A percentile compares a stretch with the other conserved stretches of the same genome.
phyloP scores from a whole-genome alignment of 495 filamentous ascomycete genomes.

The Podospora pseudoanserina region DNA sequence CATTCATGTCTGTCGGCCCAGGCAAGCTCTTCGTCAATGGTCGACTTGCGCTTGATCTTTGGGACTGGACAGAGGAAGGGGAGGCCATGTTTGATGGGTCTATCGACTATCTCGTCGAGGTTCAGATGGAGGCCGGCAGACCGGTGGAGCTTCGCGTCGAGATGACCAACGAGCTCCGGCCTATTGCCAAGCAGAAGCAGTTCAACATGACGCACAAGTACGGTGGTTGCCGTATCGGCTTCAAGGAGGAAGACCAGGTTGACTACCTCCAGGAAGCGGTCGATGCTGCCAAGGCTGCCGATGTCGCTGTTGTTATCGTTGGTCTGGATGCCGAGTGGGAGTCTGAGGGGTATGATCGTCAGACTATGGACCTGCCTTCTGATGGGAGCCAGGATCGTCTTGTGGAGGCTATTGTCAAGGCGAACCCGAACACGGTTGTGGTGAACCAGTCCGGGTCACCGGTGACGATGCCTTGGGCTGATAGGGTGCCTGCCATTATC shows the following conservation, averaged over 20 bases:
- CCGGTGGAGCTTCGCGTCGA: constrained; percentile 52
- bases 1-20: constrained; percentile 71
- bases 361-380: constrained; percentile 73
- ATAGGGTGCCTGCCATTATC: constrained; percentile 62
- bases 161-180: constrained; percentile 60
- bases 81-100: constrained; percentile 61
- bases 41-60: constrained; percentile 67
- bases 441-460: constrained; percentile 84
- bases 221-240: constrained; percentile 77
- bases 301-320: constrained; percentile 75
- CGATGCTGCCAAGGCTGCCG: constrained; percentile 60
- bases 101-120: constrained; percentile 50
- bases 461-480: constrained; percentile 79
- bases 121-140: constrained; percentile 49
- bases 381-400: constrained; percentile 70
- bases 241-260: constrained; percentile 62
- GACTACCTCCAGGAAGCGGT: constrained; percentile 72
- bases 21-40: constrained; percentile 67
- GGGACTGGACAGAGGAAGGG: constrained; percentile 65
- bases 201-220: constrained; percentile 54
- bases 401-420: constrained; percentile 63
- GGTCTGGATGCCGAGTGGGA: constrained; percentile 86
- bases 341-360: constrained; percentile 80
- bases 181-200: constrained; percentile 47
- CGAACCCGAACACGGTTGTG: constrained; percentile 70